Percentiles rank a stretch among this genome's conserved stretches.
These are phyloP conservation scores for Ramaria sp. DNA, from an alignment of 768 basidiomycete species.

Conservation along the genomic window DNA sequence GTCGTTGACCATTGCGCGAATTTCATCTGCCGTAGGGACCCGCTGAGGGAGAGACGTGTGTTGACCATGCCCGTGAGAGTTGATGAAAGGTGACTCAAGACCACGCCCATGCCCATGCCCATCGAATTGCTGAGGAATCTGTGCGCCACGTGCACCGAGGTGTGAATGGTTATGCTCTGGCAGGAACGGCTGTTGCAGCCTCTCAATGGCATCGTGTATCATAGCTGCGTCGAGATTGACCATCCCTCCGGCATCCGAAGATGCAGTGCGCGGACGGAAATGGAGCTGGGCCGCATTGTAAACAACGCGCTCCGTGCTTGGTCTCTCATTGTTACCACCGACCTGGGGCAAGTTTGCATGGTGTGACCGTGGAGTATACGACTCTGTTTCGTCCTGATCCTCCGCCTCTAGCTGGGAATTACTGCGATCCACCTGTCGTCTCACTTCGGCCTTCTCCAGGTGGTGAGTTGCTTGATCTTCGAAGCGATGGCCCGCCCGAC, in stretches of 20 bases:
- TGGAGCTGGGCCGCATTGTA: constrained; percentile 2
- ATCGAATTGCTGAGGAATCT: neutral
- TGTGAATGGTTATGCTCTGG: neutral
- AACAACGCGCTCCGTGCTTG: neutral
- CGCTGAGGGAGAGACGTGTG: neutral
- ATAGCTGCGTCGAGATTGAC: neutral
- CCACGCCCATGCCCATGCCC: neutral
- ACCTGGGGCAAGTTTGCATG: constrained; percentile 38
- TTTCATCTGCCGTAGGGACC: constrained; percentile 33
- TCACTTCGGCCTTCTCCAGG: constrained; percentile 18
- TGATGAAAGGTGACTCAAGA: neutral
- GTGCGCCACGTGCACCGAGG: neutral
- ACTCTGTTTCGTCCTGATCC: constrained; percentile 14
- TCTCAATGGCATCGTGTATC: neutral
- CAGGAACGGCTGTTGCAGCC: neutral
- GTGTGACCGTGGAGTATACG: constrained; percentile 60
- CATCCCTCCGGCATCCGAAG: constrained; percentile 12
- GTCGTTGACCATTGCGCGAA: constrained; percentile 40
- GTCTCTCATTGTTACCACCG: neutral
- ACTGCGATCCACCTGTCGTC: constrained; percentile 20
- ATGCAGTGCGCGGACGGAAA: constrained; percentile 11
- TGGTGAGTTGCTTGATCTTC: constrained; percentile 33
- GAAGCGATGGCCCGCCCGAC: constrained; percentile 27
- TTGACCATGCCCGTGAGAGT: neutral
- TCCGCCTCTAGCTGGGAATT: constrained; percentile 16